Percentiles rank a stretch among this genome's conserved stretches.
Evolutionary conservation across 257 asterid species (phyloP).

Genomic region (Nicotiana attenuata): DNA sequence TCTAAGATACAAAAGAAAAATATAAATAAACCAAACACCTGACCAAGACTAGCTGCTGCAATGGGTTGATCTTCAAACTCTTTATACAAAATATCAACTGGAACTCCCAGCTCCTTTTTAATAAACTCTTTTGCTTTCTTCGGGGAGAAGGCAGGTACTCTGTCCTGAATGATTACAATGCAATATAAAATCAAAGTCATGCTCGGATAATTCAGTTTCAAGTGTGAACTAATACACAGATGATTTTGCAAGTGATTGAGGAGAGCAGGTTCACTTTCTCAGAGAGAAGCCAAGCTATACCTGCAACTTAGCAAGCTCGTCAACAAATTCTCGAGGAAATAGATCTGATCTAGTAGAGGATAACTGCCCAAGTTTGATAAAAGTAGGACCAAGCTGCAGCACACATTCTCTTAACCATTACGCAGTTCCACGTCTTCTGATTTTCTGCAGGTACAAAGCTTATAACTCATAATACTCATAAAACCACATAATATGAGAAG

Average conservation of each 20-base stretch:
- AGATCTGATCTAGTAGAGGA: slow-evolving; percentile 95
- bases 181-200: neutral
- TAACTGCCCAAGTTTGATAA: slow-evolving; percentile 88
- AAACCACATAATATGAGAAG: slow-evolving; percentile 4
- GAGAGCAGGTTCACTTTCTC: neutral
- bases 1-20: slow-evolving; percentile 5
- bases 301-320: slow-evolving; percentile 95
- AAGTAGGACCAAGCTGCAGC: slow-evolving; percentile 95
- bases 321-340: slow-evolving; percentile 87
- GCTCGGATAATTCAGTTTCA: neutral
- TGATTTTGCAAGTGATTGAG: neutral
- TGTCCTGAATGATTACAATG: slow-evolving; percentile 51
- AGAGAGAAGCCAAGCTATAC: slow-evolving; percentile 22
- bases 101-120: slow-evolving; percentile 84
- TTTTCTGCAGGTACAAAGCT: slow-evolving; percentile 30
- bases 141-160: slow-evolving; percentile 92
- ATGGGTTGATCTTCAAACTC: slow-evolving; percentile 90
- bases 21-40: slow-evolving; percentile 63
- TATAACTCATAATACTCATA: slow-evolving; percentile 2
- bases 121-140: slow-evolving; percentile 61
- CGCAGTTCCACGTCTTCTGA: slow-evolving; percentile 70
- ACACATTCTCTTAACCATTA: slow-evolving; percentile 86
- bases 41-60: slow-evolving; percentile 99
- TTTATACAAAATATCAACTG: slow-evolving; percentile 55
- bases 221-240: neutral